Evolutionary conservation across 176 grass and related monocot genomes (phyloP).

Genomic region (Urochloa ruziziensis): DNA sequence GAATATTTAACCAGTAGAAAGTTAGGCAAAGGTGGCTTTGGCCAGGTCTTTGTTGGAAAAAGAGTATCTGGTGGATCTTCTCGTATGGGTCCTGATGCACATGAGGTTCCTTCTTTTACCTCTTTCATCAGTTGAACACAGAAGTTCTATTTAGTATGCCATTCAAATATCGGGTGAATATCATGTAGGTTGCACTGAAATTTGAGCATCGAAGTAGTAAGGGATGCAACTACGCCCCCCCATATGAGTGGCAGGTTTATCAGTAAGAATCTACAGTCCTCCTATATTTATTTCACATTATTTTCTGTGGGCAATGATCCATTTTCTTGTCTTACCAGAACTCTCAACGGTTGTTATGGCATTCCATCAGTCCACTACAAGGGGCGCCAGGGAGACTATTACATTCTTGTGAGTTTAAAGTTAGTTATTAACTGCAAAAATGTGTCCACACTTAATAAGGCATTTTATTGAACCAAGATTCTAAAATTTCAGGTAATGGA

Average conservation of each 20-base stretch:
- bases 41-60: constrained; percentile 89
- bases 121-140: constrained; percentile 20
- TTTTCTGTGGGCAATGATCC: constrained; percentile 17
- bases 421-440: constrained; percentile 20
- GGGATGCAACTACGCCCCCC: constrained; percentile 76
- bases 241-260: constrained; percentile 94
- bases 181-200: constrained; percentile 77
- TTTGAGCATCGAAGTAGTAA: constrained; percentile 88
- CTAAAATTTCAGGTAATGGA: constrained; percentile 85
- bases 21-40: constrained; percentile 95
- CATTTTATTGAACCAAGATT: constrained; percentile 13
- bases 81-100: constrained; percentile 74
- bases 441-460: constrained; percentile 8
- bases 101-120: constrained; percentile 55
- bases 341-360: constrained; percentile 82
- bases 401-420: constrained; percentile 60
- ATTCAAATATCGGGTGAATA: constrained; percentile 4
- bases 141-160: not conserved
- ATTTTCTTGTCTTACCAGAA: constrained; percentile 43
- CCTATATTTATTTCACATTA: not conserved
- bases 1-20: constrained; percentile 76
- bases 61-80: constrained; percentile 76
- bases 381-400: constrained; percentile 83
- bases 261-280: constrained; percentile 43
- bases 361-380: constrained; percentile 86